Base-by-base conservation (phyloP, 345 rosid genomes). In the Schrenkiella parvula region DNA sequence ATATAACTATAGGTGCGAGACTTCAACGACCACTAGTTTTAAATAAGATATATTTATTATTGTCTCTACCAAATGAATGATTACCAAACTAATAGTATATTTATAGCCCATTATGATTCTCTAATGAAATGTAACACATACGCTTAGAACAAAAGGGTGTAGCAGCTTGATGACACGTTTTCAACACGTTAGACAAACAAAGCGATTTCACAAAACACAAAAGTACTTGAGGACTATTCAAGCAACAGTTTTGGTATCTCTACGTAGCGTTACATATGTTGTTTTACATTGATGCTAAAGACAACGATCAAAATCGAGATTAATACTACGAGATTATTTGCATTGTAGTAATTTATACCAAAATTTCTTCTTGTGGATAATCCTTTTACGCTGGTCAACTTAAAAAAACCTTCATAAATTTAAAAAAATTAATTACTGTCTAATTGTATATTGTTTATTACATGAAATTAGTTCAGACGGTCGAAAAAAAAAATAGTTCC, bases 141-240 rank as follows among this genome's bases (percentile, higher is more conserved):
- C 39, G 35, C 53, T 63, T 43, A 17, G 28, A 43, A 28, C 67
- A 44, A 17, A 63, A 44, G 39, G 41, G 11, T 44, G 29, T 31
- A 17, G 19, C 54, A 44, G 34, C 48, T 60, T 60, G 35, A 41
- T 39, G 68, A 63, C 68, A 43, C 52, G 67, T 43, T 63, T 61
- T n/a, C 22, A 19, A 57, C 51, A 41, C 37, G 66, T 61, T 61
- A 22, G 14, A 61, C 23, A 41, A 41, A 41, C 37, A 2, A 25
- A 61, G 34, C 48, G 8, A 23, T 38, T 14, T 59, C 21, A 39
- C 48, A 59, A 38, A 37, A 19, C 11, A 19, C 28, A 35, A 35
- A 29, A 29, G 8, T 18, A 57, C 41, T 34, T 57, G 42, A 34
- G 17, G 11, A 19, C 1, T 57, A 35, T 12, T 6, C 29, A 59